phyloP scores from a whole-genome alignment of 805 yeast species.

The Kluyveromyces aestuarii region DNA sequence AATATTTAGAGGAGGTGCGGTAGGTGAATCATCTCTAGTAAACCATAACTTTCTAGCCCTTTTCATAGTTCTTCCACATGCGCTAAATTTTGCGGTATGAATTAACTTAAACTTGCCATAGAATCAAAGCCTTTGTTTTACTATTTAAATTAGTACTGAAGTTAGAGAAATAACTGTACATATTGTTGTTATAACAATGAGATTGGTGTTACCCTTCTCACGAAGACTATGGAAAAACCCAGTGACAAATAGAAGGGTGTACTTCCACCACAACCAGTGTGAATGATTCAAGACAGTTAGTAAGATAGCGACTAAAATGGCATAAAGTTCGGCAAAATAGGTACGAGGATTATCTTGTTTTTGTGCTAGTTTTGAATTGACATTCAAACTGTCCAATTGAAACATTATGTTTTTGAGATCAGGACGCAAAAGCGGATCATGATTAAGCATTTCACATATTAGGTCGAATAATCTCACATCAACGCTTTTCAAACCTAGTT shows the following conservation, averaged over 20 bases:
- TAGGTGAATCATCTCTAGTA: not conserved
- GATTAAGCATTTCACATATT: slow-evolving; percentile 15
- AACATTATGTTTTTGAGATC: not conserved
- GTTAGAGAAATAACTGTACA: not conserved
- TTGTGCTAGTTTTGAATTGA: not conserved
- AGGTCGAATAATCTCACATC: slow-evolving; percentile 29
- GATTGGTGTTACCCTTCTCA: not conserved
- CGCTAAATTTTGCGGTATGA: not conserved
- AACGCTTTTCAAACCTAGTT: slow-evolving; percentile 13
- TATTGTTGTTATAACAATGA: not conserved
- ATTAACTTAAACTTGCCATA: too few species aligned
- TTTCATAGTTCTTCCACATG: not conserved
- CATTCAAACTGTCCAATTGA: not conserved
- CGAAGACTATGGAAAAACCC: not conserved
- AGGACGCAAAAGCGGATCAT: not conserved
- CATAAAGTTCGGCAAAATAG: not conserved
- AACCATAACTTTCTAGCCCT: not conserved
- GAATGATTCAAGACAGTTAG: not conserved
- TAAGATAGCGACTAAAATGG: not conserved
- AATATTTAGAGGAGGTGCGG: slow-evolving; percentile 1
- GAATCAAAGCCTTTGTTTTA: too few species aligned
- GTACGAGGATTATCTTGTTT: not conserved
- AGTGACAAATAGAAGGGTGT: not conserved
- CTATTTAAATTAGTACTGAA: not conserved
- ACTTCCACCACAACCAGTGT: slow-evolving; percentile 3